These are phyloP conservation scores for Aureobasidium sp. DNA, from an alignment of 2,329 filamentous ascomycete species.

Conservation along the genomic window DNA sequence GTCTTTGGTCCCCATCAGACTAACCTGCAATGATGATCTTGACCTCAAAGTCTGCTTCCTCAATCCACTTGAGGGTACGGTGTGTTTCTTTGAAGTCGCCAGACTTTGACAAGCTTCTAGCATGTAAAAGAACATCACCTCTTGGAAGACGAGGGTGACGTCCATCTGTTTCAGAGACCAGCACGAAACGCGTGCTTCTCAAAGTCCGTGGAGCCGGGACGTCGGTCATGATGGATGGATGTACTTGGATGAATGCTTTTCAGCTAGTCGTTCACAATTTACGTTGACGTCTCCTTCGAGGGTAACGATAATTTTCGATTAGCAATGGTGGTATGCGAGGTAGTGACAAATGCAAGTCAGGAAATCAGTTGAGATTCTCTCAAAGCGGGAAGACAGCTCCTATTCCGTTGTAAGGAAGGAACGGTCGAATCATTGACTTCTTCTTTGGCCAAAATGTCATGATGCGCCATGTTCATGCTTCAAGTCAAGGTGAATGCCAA, in stretches of 20 bases:
- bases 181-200: constrained; percentile 59
- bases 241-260: neutral
- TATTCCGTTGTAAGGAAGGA: neutral
- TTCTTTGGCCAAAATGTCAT: neutral
- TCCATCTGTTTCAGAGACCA: constrained; percentile 72
- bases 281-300: neutral
- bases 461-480: neutral
- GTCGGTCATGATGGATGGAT: neutral
- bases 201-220: neutral
- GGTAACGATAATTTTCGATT: neutral
- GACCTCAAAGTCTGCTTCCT: constrained; percentile 58
- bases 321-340: neutral
- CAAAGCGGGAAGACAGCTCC: neutral
- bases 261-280: neutral
- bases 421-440: neutral
- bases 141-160: constrained; percentile 52
- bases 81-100: constrained; percentile 53
- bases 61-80: constrained; percentile 59
- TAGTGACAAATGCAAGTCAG: neutral
- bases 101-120: constrained; percentile 69
- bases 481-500: neutral
- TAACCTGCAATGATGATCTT: constrained; percentile 65
- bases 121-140: constrained; percentile 69
- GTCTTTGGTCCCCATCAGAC: neutral
- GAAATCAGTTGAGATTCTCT: neutral